These are phyloP conservation scores for Carex arenaria DNA, from an alignment of 202 grass and related monocot genomes.

Conservation along the genomic window DNA sequence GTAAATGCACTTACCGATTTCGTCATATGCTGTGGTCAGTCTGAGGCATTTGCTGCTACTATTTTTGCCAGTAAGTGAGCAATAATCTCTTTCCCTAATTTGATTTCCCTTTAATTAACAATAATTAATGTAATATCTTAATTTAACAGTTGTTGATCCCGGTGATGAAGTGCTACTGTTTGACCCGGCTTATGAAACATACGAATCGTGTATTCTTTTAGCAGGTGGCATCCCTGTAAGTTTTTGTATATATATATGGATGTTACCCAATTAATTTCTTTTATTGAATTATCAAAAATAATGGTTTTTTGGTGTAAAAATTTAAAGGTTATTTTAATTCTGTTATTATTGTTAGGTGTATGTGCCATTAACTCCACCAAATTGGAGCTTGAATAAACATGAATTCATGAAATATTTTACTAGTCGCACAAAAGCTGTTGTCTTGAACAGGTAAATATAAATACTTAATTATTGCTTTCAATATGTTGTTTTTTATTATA, in stretches of 20 bases:
- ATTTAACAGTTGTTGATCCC: constrained; percentile 56
- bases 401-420: constrained; percentile 68
- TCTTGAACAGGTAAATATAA: constrained; percentile 67
- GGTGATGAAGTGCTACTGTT: constrained; percentile 85
- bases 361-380: constrained; percentile 75
- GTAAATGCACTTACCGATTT: constrained; percentile 63
- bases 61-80: constrained; percentile 55
- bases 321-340: neutral
- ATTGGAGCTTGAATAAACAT: constrained; percentile 55
- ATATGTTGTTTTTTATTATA: neutral
- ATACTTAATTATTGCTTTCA: neutral
- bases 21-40: constrained; percentile 81
- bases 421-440: constrained; percentile 64
- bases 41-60: constrained; percentile 76
- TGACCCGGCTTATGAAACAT: constrained; percentile 79
- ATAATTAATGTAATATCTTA: neutral
- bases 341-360: constrained; percentile 46
- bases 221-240: constrained; percentile 76
- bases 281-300: neutral
- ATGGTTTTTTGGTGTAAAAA: neutral
- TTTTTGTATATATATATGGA: neutral
- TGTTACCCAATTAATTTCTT: neutral
- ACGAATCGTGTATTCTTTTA: constrained; percentile 68
- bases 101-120: too few species aligned
- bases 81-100: too few species aligned